Evolutionary conservation across 768 basidiomycete species (phyloP).

Genomic region (Dictyophora rubrovolvata): DNA sequence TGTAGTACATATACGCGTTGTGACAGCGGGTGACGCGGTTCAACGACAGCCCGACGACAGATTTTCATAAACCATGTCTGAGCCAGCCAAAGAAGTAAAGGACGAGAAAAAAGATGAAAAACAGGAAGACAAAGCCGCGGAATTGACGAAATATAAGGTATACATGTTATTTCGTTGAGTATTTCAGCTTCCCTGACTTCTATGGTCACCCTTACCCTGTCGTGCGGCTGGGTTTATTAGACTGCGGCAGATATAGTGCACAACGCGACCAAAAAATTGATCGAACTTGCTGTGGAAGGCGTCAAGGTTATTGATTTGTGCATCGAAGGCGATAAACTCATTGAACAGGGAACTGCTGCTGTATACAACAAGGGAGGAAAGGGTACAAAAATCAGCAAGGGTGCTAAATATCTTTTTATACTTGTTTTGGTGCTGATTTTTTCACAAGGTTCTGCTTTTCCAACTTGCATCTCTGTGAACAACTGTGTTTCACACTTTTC

Average conservation of each 20-base stretch:
- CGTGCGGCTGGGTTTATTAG: conserved; percentile 26
- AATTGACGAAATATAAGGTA: conserved; percentile 86
- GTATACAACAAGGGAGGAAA: conserved; percentile 90
- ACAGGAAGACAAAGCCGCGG: conserved; percentile 43
- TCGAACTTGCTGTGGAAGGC: conserved; percentile 67
- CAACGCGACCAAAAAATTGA: conserved; percentile 74
- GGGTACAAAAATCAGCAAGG: conserved; percentile 80
- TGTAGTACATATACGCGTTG: not conserved
- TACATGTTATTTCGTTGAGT: conserved; percentile 8
- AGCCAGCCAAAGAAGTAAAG: conserved; percentile 21
- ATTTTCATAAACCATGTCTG: conserved; percentile 39
- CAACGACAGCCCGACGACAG: not conserved
- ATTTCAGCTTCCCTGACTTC: not conserved
- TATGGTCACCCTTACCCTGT: not conserved
- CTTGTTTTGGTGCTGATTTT: not conserved
- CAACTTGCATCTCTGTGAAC: conserved; percentile 89
- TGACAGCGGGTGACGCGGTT: not conserved
- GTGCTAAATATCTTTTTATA: conserved; percentile 32
- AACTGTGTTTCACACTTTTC: conserved; percentile 94
- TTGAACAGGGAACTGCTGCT: conserved; percentile 73
- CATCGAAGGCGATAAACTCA: conserved; percentile 84
- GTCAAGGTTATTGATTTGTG: conserved; percentile 84
- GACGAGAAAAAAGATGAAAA: conserved; percentile 28
- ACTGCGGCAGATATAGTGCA: conserved; percentile 87
- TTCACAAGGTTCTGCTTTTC: conserved; percentile 79